A percentile compares a stretch with the other conserved stretches of the same genome.
Conservation (phyloP, 805 yeast species). For the Hanseniaspora hatyaiensis region DNA sequence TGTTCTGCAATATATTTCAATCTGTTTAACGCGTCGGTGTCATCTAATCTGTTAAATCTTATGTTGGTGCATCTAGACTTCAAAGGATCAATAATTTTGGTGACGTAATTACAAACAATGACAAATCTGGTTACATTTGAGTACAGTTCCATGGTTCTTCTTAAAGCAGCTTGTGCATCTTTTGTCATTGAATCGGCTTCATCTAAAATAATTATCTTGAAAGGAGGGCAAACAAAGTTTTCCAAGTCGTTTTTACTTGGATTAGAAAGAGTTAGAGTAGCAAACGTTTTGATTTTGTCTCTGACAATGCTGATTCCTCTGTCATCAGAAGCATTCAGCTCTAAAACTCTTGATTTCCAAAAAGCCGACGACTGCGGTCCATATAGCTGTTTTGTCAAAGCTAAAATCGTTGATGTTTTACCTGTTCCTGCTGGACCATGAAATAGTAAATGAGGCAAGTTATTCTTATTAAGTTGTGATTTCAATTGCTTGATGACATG, state of each 20-base stretch:
- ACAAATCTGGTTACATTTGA: slow-evolving; percentile 87
- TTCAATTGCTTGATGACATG: slow-evolving; percentile 76
- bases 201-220: slow-evolving; percentile 80
- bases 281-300: slow-evolving; percentile 75
- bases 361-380: slow-evolving; percentile 47
- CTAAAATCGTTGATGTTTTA: slow-evolving; percentile 77
- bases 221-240: slow-evolving; percentile 91
- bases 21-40: slow-evolving; percentile 56
- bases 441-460: slow-evolving; percentile 82
- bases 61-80: slow-evolving; percentile 95
- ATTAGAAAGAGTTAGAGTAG: slow-evolving; percentile 70
- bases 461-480: slow-evolving; percentile 65
- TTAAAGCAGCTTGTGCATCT: slow-evolving; percentile 88
- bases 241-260: slow-evolving; percentile 58
- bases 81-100: slow-evolving; percentile 90
- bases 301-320: slow-evolving; percentile 82
- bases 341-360: slow-evolving; percentile 60
- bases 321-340: slow-evolving; percentile 82
- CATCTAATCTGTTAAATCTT: slow-evolving; percentile 70
- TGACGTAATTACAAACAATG: slow-evolving; percentile 87
- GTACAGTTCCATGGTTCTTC: slow-evolving; percentile 89
- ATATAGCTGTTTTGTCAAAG: slow-evolving; percentile 66
- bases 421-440: slow-evolving; percentile 95
- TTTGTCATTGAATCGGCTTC: slow-evolving; percentile 97
- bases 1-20: slow-evolving; percentile 49